phyloP scores from a whole-genome alignment of 352 stramenopile genomes.

The Globisporangium irregulare region DNA sequence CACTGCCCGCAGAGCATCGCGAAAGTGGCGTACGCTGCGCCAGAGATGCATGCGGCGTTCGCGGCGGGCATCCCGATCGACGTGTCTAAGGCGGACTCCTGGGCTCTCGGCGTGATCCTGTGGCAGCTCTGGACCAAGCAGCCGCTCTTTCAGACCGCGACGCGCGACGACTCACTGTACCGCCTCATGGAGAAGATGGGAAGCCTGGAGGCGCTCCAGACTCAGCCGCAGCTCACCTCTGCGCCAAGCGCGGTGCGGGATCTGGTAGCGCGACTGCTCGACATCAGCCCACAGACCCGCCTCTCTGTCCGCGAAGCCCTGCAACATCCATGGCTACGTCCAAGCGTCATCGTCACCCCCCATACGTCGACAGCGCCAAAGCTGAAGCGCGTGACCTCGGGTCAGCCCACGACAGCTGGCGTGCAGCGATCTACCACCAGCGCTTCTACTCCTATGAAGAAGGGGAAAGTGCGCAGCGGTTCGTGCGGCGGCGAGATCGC shows the following conservation, averaged over 20 bases:
- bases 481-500: constrained; percentile 51
- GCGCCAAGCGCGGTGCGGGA: constrained; percentile 33
- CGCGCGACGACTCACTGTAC: constrained; percentile 48
- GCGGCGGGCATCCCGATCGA: constrained; percentile 27
- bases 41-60: constrained; percentile 42
- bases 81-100: constrained; percentile 58
- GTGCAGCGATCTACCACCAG: not conserved
- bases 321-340: constrained; percentile 49
- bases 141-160: constrained; percentile 45
- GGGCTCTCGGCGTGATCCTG: constrained; percentile 70
- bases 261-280: constrained; percentile 46
- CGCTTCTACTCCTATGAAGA: constrained; percentile 16
- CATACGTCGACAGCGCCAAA: not conserved
- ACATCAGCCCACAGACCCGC: constrained; percentile 40
- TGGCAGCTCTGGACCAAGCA: constrained; percentile 65
- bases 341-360: too few species aligned
- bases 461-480: constrained; percentile 20
- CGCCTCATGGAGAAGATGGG: constrained; percentile 32
- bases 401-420: not conserved
- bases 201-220: constrained; percentile 25
- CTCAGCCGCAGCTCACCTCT: constrained; percentile 22
- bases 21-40: constrained; percentile 69
- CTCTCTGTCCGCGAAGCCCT: constrained; percentile 49
- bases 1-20: constrained; percentile 24
- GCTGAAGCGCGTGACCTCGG: constrained; percentile 5